A percentile compares a stretch with the other conserved stretches of the same genome.
These are phyloP conservation scores for Xylariaceae sp. DNA, from an alignment of 2,329 filamentous ascomycete species.

Conservation along the genomic window DNA sequence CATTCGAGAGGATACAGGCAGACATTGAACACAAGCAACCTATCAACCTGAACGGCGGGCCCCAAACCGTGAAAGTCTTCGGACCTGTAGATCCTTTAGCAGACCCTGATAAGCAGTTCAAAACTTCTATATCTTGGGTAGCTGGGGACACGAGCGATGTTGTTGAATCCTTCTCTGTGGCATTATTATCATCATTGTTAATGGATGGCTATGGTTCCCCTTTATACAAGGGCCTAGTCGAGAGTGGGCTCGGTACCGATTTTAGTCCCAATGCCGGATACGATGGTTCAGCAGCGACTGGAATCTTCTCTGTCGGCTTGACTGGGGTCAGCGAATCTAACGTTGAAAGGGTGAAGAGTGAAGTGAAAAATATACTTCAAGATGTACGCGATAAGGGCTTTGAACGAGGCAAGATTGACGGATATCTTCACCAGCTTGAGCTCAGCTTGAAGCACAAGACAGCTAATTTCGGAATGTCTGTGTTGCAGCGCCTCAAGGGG, in stretches of 20 bases:
- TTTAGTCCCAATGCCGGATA: constrained; percentile 96
- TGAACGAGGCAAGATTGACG: constrained; percentile 88
- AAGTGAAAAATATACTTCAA: constrained; percentile 74
- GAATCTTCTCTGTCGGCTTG: constrained; percentile 88
- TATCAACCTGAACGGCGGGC: constrained; percentile 71
- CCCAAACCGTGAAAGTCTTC: constrained; percentile 72
- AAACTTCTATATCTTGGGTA: constrained; percentile 93
- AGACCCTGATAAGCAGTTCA: constrained; percentile 85
- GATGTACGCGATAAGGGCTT: constrained; percentile 80
- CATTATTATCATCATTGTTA: constrained; percentile 81
- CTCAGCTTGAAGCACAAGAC: constrained; percentile 96
- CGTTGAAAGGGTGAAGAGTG: constrained; percentile 76
- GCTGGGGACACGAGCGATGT: constrained; percentile 83
- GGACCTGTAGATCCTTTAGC: constrained; percentile 89
- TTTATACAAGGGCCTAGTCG: constrained; percentile 86
- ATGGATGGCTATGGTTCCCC: constrained; percentile 97
- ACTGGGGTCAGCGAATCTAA: constrained; percentile 87
- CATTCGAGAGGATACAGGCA: constrained; percentile 73
- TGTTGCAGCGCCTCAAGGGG: constrained; percentile 87
- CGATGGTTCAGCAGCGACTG: constrained; percentile 76
- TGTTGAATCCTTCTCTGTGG: constrained; percentile 86
- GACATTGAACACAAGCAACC: constrained; percentile 80
- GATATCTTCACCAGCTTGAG: constrained; percentile 91
- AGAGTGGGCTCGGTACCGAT: constrained; percentile 87
- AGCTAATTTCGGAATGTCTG: constrained; percentile 88